Conservation (phyloP, 345 rosid species). For the Corymbia maculata region DNA sequence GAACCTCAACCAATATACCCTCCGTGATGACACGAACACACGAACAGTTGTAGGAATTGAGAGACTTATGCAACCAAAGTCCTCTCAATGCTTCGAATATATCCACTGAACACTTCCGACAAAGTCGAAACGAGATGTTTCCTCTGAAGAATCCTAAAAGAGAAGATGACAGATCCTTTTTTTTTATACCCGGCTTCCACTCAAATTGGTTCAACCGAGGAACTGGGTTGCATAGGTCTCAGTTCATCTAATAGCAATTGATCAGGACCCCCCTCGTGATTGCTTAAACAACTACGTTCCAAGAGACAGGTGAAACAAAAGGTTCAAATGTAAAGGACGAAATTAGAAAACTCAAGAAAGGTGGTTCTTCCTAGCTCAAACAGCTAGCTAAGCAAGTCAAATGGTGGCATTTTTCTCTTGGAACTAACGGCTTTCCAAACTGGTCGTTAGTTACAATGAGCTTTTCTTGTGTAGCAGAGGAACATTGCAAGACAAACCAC, state of each 20-base stretch:
- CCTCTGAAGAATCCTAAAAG: background rate
- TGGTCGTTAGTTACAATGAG: conserved; percentile 8
- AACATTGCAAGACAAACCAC: background rate
- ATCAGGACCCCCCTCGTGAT: background rate
- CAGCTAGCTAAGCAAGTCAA: background rate
- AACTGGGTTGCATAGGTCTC: background rate
- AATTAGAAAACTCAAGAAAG: background rate
- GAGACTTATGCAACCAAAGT: background rate
- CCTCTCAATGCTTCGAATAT: background rate
- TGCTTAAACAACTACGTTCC: background rate
- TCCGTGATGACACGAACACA: background rate
- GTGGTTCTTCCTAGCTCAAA: background rate
- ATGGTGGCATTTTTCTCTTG: background rate
- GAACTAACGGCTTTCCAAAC: background rate
- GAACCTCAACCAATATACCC: background rate
- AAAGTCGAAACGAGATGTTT: background rate
- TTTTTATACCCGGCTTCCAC: background rate
- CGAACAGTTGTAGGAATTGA: background rate
- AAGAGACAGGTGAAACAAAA: background rate
- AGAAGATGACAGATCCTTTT: background rate
- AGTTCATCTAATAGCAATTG: background rate
- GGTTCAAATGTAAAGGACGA: background rate
- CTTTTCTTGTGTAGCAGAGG: conserved; percentile 16
- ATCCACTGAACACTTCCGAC: background rate
- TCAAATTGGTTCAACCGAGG: background rate